Conservation (phyloP, 192 early-diverging fungal species). For the Backusella westeae region DNA sequence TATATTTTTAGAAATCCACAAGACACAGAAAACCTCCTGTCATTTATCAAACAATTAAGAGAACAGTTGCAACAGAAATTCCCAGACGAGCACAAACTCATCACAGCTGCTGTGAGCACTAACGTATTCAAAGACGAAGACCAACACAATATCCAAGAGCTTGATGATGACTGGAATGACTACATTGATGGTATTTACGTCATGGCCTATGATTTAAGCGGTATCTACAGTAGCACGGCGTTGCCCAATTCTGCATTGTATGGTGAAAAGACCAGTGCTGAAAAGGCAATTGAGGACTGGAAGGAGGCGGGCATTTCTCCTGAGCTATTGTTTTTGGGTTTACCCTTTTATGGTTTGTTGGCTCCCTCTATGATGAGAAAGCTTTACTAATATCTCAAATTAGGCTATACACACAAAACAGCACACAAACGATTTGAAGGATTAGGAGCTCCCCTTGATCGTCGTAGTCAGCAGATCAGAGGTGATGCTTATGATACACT, state of each 20-base stretch:
- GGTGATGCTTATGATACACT: constrained; percentile 32
- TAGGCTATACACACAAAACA: neutral
- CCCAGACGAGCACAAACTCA: constrained; percentile 23
- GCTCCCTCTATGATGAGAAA: neutral
- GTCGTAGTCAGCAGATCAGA: constrained; percentile 17
- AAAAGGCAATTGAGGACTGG: constrained; percentile 21
- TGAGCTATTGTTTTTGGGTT: constrained; percentile 30
- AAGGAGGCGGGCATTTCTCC: constrained; percentile 35
- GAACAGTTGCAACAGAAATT: constrained; percentile 15
- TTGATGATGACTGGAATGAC: constrained; percentile 15
- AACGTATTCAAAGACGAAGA: constrained; percentile 31
- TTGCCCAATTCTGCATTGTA: constrained; percentile 27
- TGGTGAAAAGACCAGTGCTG: constrained; percentile 8
- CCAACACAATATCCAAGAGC: constrained; percentile 13
- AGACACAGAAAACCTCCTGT: constrained; percentile 43
- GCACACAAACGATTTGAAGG: neutral
- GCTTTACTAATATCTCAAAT: neutral
- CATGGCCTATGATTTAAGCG: constrained; percentile 34
- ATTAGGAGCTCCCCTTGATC: neutral
- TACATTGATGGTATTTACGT: constrained; percentile 25
- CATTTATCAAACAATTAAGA: constrained; percentile 38
- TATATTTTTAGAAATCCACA: constrained; percentile 13
- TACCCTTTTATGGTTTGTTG: constrained; percentile 43
- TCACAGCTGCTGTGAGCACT: constrained; percentile 40
- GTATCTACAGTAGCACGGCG: constrained; percentile 24